Evolutionary conservation across 345 rosid species (phyloP), one percentile per base, ranked within the genome.

Genomic region (Eucalyptus marginata): DNA sequence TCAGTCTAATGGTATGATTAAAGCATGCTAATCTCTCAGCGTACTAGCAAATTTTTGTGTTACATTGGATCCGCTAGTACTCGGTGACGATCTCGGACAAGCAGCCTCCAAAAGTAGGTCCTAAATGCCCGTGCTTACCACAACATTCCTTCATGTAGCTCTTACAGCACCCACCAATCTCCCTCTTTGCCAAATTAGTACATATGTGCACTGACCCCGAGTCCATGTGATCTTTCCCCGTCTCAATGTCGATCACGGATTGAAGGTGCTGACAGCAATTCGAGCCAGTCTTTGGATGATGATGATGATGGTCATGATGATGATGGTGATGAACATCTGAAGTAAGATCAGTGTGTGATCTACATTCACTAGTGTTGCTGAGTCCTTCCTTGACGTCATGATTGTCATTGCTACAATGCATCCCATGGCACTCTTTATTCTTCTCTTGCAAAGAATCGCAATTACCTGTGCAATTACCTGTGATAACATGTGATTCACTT

Each of bases 61-160:
- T 87, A 44, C 52, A 87, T 56, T 59, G 58, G 10, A 49, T 64
- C 29, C 49, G 46, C 64, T 44, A 40, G 85, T 92, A 91, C 49
- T 90, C 94, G 4, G 87, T 91, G n/a, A 90, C 87, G 27, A 94
- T 91, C 51, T 94, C 94, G 16, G 91, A 87, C n/a, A 91, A 90
- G 76, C 90, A 54, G 86, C 89, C 91, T 80, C 93, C 93, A 40
- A 90, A 88, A 11, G 91, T 89, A 80, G 71, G 52, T 79, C 90
- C 91, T 54, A 90, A 88, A 24, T 92, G 93, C 29, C 90, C 91
- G 52, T 90, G 92, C 80, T 90, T 89, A 24, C 89, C 80, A 46
- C 94, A 92, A 40, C 94, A 93, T 89, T 93, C 94, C 87, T 91
- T 91, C 91, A 88, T 85, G 87, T 92, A 93, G 88, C 93, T 92